phyloP scores from a whole-genome alignment of 108 stramenopile genomes.

The Fragilariopsis cylindrus region DNA sequence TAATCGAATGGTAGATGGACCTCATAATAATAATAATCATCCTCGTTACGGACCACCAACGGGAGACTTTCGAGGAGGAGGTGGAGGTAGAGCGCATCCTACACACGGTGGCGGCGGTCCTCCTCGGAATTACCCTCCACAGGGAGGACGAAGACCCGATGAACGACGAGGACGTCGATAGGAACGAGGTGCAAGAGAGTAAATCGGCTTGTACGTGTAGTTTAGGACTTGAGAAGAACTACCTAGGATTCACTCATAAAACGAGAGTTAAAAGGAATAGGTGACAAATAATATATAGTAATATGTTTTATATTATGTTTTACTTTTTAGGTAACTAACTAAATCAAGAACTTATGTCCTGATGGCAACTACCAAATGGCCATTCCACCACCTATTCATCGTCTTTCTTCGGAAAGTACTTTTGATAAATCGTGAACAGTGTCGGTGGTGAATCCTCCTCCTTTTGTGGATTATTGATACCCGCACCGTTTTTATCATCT shows the following conservation, averaged over 20 bases:
- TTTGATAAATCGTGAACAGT: slow-evolving; percentile 8
- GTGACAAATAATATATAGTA: too few relatives aligned
- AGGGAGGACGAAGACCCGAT: too few relatives aligned
- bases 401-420: slow-evolving; percentile 7
- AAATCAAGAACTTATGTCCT: neutral
- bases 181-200: too few relatives aligned
- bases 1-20: slow-evolving; percentile 10
- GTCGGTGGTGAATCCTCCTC: slow-evolving; percentile 7
- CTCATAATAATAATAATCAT: neutral
- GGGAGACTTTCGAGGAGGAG: slow-evolving; percentile 7
- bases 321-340: too few relatives aligned
- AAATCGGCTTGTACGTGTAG: too few relatives aligned
- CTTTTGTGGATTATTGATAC: slow-evolving; percentile 12
- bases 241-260: too few relatives aligned
- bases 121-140: neutral
- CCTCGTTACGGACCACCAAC: neutral
- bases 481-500: slow-evolving; percentile 14
- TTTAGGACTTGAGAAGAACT: too few relatives aligned
- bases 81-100: slow-evolving; percentile 1
- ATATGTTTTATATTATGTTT: too few relatives aligned
- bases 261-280: too few relatives aligned
- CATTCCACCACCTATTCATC: neutral
- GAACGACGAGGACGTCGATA: too few relatives aligned
- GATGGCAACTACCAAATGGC: neutral
- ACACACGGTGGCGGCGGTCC: neutral